A percentile compares a stretch with the other conserved stretches of the same genome.
Conservation (phyloP, 352 stramenopile species). For the Aphanomyces astaci region DNA sequence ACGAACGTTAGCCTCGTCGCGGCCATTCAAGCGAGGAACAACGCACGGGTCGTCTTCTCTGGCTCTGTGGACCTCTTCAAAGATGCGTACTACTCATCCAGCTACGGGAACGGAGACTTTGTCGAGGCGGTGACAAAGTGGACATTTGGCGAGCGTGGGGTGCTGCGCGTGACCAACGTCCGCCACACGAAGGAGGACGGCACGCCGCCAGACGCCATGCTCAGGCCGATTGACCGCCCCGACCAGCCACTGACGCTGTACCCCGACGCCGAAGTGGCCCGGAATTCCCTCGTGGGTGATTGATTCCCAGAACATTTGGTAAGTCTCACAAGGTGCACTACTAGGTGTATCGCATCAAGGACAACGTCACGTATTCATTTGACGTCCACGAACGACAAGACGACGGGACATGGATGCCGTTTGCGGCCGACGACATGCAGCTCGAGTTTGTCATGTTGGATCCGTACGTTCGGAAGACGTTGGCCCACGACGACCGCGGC, state of each 20-base stretch:
- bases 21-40: slow-evolving; percentile 86
- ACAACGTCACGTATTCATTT: slow-evolving; percentile 89
- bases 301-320: not conserved
- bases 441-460: slow-evolving; percentile 95
- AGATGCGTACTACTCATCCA: slow-evolving; percentile 57
- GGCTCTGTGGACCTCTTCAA: slow-evolving; percentile 86
- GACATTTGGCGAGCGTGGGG: slow-evolving; percentile 81
- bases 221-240: slow-evolving; percentile 76
- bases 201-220: slow-evolving; percentile 74
- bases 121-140: slow-evolving; percentile 67
- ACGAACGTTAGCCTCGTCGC: slow-evolving; percentile 70
- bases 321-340: not conserved
- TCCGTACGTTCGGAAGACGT: slow-evolving; percentile 84
- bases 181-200: slow-evolving; percentile 80
- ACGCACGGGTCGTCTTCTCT: slow-evolving; percentile 81
- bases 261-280: slow-evolving; percentile 81
- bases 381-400: slow-evolving; percentile 82
- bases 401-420: slow-evolving; percentile 63
- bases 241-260: slow-evolving; percentile 88
- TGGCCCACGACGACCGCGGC: slow-evolving; percentile 59
- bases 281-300: slow-evolving; percentile 65
- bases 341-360: slow-evolving; percentile 87
- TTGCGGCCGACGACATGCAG: slow-evolving; percentile 78
- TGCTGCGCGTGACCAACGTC: slow-evolving; percentile 83
- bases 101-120: slow-evolving; percentile 73